phyloP scores from a whole-genome alignment of 208 protist species.

The Leishmania major region DNA sequence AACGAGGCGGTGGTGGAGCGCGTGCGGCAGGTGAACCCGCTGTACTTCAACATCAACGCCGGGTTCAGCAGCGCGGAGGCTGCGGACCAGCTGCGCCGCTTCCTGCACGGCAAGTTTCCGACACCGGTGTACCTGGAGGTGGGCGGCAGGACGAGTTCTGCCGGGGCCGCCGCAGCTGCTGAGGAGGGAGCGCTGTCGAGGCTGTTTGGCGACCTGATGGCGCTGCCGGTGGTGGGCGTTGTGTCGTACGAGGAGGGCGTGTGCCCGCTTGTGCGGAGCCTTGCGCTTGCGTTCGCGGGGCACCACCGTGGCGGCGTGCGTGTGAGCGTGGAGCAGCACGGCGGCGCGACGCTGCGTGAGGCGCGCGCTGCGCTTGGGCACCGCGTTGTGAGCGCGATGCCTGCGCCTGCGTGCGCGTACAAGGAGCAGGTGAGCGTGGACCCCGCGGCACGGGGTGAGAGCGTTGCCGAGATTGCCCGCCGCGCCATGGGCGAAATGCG shows the following conservation, averaged over 20 bases:
- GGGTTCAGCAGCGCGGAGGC: too few species aligned
- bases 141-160: too few species aligned
- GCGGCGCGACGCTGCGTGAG: conserved; percentile 15
- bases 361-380: conserved; percentile 21
- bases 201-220: conserved; percentile 43
- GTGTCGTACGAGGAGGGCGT: conserved; percentile 39
- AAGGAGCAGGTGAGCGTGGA: not conserved
- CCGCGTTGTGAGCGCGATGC: conserved; percentile 25
- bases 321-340: conserved; percentile 7
- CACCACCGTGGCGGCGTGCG: conserved; percentile 37
- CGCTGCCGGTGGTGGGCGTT: conserved; percentile 42
- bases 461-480: not conserved
- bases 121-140: too few species aligned
- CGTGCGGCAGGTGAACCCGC: conserved; percentile 20
- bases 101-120: too few species aligned
- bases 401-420: conserved; percentile 35
- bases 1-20: conserved; percentile 14
- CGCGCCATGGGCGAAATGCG: not conserved
- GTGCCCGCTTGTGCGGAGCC: conserved; percentile 53
- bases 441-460: not conserved
- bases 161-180: not conserved
- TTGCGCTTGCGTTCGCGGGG: conserved; percentile 41
- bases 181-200: conserved; percentile 11
- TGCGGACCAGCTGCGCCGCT: too few species aligned
- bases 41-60: conserved; percentile 55